Evolutionary conservation across 495 filamentous ascomycete species (phyloP).

Genomic region (Xylaria intraflava): DNA sequence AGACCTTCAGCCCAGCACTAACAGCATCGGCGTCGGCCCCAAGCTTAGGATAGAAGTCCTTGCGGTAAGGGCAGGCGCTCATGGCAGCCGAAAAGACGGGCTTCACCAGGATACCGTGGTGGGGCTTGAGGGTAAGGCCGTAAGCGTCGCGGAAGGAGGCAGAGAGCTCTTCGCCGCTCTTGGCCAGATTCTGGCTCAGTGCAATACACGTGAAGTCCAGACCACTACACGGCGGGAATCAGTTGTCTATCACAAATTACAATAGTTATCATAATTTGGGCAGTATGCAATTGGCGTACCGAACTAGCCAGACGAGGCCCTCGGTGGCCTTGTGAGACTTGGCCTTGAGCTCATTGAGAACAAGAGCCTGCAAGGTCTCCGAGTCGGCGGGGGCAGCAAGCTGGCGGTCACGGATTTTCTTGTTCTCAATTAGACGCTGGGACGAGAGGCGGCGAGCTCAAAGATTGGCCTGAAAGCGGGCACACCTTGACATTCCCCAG

Average conservation of each 20-base stretch:
- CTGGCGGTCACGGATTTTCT: conserved; percentile 90
- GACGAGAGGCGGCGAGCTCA: background rate
- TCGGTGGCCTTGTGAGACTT: conserved; percentile 82
- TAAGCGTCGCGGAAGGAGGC: conserved; percentile 84
- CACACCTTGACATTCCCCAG: conserved; percentile 82
- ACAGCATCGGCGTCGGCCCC: conserved; percentile 61
- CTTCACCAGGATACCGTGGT: conserved; percentile 82
- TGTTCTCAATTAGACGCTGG: conserved; percentile 12
- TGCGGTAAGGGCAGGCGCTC: conserved; percentile 83
- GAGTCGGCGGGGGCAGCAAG: conserved; percentile 70
- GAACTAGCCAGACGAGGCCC: conserved; percentile 83
- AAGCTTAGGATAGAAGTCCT: conserved; percentile 83
- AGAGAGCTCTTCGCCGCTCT: conserved; percentile 64
- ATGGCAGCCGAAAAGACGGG: conserved; percentile 88
- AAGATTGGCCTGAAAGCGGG: background rate
- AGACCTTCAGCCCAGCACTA: conserved; percentile 51
- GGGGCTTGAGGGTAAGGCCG: conserved; percentile 73
- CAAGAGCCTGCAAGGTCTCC: conserved; percentile 73
- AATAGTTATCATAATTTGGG: background rate
- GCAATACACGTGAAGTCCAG: conserved; percentile 87
- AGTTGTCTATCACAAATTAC: background rate
- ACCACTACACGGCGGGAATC: conserved; percentile 47
- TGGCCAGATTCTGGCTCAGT: conserved; percentile 66
- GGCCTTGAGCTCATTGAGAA: conserved; percentile 75
- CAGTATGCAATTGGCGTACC: conserved; percentile 46